Conservation (phyloP, 257 asterid genomes). For the Cinchona pubescens region DNA sequence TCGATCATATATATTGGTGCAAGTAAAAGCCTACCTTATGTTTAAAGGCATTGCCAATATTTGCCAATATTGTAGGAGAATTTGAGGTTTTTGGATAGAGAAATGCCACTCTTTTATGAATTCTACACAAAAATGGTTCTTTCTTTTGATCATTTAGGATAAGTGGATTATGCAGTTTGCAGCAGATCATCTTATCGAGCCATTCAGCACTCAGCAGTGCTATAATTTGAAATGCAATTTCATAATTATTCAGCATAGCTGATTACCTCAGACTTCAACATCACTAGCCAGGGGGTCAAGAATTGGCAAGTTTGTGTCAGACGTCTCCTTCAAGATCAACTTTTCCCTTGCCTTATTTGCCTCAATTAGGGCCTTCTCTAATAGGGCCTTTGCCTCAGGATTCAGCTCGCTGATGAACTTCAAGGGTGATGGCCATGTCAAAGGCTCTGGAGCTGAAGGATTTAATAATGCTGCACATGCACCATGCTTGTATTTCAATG, state of each 20-base stretch:
- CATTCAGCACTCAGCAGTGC: constrained; percentile 1
- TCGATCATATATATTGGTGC: background rate
- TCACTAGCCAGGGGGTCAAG: constrained; percentile 29
- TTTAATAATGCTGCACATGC: constrained; percentile 72
- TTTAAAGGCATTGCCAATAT: background rate
- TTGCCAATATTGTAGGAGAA: background rate
- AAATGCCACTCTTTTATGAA: background rate
- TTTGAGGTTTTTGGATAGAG: background rate
- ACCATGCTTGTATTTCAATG: constrained; percentile 61
- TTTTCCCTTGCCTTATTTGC: constrained; percentile 70
- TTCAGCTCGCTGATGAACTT: constrained; percentile 73
- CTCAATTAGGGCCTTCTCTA: constrained; percentile 65
- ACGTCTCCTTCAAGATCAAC: constrained; percentile 47
- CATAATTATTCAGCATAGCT: constrained; percentile 2
- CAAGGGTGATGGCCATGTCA: constrained; percentile 77
- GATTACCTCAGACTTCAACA: constrained; percentile 61
- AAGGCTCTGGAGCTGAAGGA: constrained; percentile 79
- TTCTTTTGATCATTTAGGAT: background rate
- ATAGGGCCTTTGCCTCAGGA: constrained; percentile 59
- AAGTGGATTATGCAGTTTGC: background rate
- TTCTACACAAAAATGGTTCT: background rate
- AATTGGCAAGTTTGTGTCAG: constrained; percentile 27
- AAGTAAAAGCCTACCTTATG: background rate
- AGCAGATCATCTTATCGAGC: background rate
- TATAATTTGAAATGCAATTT: background rate